A percentile compares a stretch with the other conserved stretches of the same genome.
These are phyloP conservation scores for Entomortierella lignicola DNA, from an alignment of 192 early-diverging fungal genomes.

Conservation along the genomic window DNA sequence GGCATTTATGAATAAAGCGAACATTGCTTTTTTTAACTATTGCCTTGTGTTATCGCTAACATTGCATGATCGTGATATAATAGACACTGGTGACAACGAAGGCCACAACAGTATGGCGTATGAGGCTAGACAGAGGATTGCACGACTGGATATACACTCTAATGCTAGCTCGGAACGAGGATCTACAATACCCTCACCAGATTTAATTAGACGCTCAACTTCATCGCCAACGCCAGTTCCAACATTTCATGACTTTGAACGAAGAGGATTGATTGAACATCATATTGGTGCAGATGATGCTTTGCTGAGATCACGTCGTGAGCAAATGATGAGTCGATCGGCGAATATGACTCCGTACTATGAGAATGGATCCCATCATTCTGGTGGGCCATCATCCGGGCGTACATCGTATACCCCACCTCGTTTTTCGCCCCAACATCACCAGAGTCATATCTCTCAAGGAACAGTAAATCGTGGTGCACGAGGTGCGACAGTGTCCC, in stretches of 20 bases:
- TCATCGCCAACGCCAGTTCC: constrained; percentile 23
- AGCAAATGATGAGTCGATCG: constrained; percentile 7
- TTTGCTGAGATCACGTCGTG: constrained; percentile 6
- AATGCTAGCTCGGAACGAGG: constrained; percentile 36
- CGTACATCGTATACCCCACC: neutral
- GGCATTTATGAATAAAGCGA: constrained; percentile 10
- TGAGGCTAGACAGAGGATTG: constrained; percentile 42
- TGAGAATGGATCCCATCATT: neutral
- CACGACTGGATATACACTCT: constrained; percentile 37
- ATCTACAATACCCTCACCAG: constrained; percentile 30
- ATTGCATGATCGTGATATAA: neutral
- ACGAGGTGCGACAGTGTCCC: constrained; percentile 22
- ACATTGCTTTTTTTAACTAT: neutral
- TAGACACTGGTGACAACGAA: constrained; percentile 42
- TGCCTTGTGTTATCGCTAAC: neutral
- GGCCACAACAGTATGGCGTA: constrained; percentile 25
- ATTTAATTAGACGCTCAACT: constrained; percentile 29
- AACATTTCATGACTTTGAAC: constrained; percentile 12
- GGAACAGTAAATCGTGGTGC: neutral
- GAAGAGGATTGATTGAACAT: constrained; percentile 3
- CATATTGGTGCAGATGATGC: constrained; percentile 9
- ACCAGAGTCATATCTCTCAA: constrained; percentile 12
- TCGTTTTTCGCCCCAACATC: constrained; percentile 9
- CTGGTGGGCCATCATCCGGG: neutral
- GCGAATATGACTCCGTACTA: constrained; percentile 4